Conservation (phyloP, 2,329 filamentous ascomycete species). For the Calonectria naviculata region DNA sequence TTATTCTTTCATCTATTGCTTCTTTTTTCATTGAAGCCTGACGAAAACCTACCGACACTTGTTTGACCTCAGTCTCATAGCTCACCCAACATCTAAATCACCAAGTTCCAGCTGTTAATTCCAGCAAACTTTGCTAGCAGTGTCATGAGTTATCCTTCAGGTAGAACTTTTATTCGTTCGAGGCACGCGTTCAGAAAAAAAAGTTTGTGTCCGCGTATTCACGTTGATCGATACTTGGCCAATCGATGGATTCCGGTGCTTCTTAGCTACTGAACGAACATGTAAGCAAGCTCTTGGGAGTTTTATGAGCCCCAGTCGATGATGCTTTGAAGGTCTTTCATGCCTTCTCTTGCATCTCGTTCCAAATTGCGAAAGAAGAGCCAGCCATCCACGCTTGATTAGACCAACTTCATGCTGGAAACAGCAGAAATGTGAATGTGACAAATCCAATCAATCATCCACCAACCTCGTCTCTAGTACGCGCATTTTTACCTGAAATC, state of each 20-base stretch:
- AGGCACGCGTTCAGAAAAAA: neutral
- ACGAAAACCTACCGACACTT: neutral
- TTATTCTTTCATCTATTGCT: too few relatives aligned
- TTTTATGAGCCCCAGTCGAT: too few relatives aligned
- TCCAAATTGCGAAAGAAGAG: neutral
- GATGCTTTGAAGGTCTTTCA: too few relatives aligned
- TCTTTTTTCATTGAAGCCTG: neutral
- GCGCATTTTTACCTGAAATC: neutral
- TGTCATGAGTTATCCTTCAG: neutral
- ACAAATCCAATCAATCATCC: neutral
- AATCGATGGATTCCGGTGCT: too few relatives aligned
- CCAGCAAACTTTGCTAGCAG: neutral
- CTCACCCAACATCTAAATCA: neutral
- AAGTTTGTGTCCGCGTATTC: neutral
- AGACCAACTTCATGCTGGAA: too few relatives aligned
- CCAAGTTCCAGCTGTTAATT: neutral
- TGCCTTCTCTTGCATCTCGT: too few relatives aligned
- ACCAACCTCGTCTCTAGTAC: too few relatives aligned
- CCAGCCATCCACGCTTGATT: neutral
- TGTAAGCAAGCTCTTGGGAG: too few relatives aligned
- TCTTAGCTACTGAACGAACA: too few relatives aligned
- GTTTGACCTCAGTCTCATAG: neutral
- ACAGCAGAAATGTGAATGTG: neutral
- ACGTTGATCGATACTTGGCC: neutral
- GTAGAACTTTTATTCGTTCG: neutral